A percentile compares a stretch with the other conserved stretches of the same genome.
phyloP scores from a whole-genome alignment of 78 protist genomes.

The Neovahlkampfia damariscottae region DNA sequence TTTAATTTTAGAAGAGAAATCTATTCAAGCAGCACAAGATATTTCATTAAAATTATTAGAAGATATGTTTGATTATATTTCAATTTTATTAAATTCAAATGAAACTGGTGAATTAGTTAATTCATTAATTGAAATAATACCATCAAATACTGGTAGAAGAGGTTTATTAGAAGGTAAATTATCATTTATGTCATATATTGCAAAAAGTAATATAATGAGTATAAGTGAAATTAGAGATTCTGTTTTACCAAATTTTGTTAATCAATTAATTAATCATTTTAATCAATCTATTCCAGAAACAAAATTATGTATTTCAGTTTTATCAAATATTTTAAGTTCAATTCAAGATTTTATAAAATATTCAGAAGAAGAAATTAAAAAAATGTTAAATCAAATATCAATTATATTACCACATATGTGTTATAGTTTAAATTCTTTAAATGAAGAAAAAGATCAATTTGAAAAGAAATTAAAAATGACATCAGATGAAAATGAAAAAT shows the following conservation, averaged over 20 bases:
- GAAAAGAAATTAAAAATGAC: neutral
- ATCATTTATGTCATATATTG: neutral
- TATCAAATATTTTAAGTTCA: neutral
- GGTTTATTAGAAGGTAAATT: neutral
- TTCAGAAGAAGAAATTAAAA: no score
- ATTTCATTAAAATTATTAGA: neutral
- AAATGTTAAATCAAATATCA: neutral
- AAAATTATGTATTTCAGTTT: neutral
- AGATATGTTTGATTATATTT: neutral
- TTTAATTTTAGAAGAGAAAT: neutral
- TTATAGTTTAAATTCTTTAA: neutral
- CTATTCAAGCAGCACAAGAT: slow-evolving; percentile 1
- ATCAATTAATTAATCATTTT: neutral
- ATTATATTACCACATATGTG: neutral
- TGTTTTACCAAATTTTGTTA: neutral
- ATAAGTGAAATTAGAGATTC: neutral
- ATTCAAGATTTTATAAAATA: no score
- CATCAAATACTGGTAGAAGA: neutral
- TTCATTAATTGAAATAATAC: neutral
- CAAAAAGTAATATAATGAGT: neutral
- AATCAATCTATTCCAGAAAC: neutral
- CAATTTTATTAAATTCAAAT: neutral
- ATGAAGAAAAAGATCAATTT: neutral
- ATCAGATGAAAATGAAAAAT: neutral
- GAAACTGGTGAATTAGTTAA: neutral